Evolutionary conservation across 2,329 filamentous ascomycete genomes (phyloP).

Genomic region (Cladosporium sp.): DNA sequence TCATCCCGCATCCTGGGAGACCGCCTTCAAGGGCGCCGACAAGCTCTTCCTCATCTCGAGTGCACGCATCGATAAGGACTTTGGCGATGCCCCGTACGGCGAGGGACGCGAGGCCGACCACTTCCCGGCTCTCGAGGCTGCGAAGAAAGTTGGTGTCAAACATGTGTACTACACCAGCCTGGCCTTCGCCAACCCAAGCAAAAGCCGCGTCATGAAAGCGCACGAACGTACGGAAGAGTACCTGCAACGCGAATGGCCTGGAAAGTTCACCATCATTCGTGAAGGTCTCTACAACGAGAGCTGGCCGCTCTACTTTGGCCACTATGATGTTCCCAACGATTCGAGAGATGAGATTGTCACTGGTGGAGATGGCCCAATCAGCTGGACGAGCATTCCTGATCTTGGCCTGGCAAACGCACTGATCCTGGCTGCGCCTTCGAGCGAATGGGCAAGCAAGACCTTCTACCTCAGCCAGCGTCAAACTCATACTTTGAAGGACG

Average conservation of each 20-base stretch:
- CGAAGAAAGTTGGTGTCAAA: conserved; percentile 43
- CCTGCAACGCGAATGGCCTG: conserved; percentile 35
- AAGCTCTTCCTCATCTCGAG: conserved; percentile 51
- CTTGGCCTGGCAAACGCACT: conserved; percentile 47
- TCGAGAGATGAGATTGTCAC: conserved; percentile 40
- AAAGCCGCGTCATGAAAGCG: conserved; percentile 49
- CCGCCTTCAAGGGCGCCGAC: conserved; percentile 42
- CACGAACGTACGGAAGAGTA: conserved; percentile 50
- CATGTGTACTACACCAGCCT: conserved; percentile 52
- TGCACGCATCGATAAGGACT: conserved; percentile 48
- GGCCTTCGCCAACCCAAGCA: conserved; percentile 45
- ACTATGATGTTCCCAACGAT: conserved; percentile 43
- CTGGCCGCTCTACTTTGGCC: conserved; percentile 52
- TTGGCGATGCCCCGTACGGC: conserved; percentile 44
- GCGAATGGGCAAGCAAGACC: conserved; percentile 41
- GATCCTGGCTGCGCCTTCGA: conserved; percentile 39
- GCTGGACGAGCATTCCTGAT: conserved; percentile 49
- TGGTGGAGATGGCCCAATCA: conserved; percentile 46
- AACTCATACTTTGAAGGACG: conserved; percentile 33
- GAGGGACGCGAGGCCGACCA: conserved; percentile 49
- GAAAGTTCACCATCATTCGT: conserved; percentile 43
- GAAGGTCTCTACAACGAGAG: conserved; percentile 51
- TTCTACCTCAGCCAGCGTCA: conserved; percentile 42
- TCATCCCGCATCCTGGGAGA: conserved; percentile 33
- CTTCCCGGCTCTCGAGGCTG: conserved; percentile 47